phyloP scores from a whole-genome alignment of 176 grass and related monocot genomes.

The Avena eriantha region DNA sequence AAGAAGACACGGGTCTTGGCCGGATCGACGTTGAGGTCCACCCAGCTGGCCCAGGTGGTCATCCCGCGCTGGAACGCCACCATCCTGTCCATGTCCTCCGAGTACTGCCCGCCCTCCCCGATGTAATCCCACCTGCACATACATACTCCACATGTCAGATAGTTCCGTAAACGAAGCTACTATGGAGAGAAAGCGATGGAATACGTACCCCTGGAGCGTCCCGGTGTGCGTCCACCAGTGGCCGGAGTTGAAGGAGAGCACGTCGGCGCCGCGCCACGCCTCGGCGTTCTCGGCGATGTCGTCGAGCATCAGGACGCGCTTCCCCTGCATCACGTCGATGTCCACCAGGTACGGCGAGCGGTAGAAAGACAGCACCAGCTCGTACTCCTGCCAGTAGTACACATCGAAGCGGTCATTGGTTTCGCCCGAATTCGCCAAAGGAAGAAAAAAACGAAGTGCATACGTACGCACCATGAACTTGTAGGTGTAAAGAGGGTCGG shows the following conservation, averaged over 20 bases:
- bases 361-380: constrained; percentile 72
- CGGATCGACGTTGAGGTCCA: constrained; percentile 67
- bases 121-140: constrained; percentile 93
- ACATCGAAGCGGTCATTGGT: too few species aligned
- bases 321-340: constrained; percentile 78
- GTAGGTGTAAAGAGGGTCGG: constrained; percentile 84
- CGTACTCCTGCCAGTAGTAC: constrained; percentile 58
- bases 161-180: background rate
- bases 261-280: constrained; percentile 80
- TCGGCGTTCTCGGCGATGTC: constrained; percentile 69
- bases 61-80: constrained; percentile 80
- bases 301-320: constrained; percentile 71
- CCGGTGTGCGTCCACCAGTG: constrained; percentile 99
- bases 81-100: constrained; percentile 80
- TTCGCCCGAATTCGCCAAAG: too few species aligned
- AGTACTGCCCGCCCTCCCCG: constrained; percentile 58
- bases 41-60: constrained; percentile 88
- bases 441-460: background rate
- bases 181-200: background rate
- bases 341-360: constrained; percentile 91
- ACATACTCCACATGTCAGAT: too few species aligned
- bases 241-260: constrained; percentile 92
- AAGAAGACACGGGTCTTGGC: constrained; percentile 87
- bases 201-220: constrained; percentile 63
- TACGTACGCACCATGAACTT: constrained; percentile 62